A percentile compares a stretch with the other conserved stretches of the same genome.
These are phyloP conservation scores for Saccharomycopsis javanensis DNA, from an alignment of 805 yeast genomes.

Conservation along the genomic window DNA sequence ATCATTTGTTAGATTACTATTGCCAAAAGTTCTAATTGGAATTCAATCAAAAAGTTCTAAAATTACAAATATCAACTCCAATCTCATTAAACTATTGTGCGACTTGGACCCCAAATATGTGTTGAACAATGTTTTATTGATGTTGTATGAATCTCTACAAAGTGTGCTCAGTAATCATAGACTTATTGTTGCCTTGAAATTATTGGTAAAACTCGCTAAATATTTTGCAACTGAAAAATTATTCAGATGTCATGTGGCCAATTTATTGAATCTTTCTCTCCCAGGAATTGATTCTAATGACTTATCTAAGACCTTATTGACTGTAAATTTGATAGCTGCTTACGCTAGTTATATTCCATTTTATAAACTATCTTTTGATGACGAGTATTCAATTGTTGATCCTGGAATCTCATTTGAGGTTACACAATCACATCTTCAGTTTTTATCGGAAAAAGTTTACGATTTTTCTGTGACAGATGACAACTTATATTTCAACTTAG, in stretches of 20 bases:
- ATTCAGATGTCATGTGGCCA: conserved; percentile 69
- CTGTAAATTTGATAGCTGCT: conserved; percentile 60
- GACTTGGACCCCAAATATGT: conserved; percentile 48
- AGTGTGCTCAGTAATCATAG: conserved; percentile 70
- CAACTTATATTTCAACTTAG: conserved; percentile 29
- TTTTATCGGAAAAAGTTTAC: conserved; percentile 37
- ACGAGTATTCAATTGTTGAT: conserved; percentile 20
- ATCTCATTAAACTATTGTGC: conserved; percentile 53
- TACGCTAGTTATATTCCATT: conserved; percentile 68
- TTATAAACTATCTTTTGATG: conserved; percentile 39
- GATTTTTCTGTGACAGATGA: conserved; percentile 22
- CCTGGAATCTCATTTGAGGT: conserved; percentile 39
- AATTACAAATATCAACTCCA: conserved; percentile 47
- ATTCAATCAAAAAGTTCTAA: conserved; percentile 64
- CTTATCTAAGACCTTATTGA: conserved; percentile 55
- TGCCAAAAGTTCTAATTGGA: conserved; percentile 54
- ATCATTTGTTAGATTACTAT: conserved; percentile 41
- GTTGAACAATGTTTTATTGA: conserved; percentile 47
- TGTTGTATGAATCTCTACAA: conserved; percentile 65
- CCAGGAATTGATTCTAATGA: conserved; percentile 90
- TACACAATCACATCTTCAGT: conserved; percentile 53
- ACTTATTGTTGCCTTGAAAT: conserved; percentile 59
- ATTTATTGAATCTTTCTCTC: conserved; percentile 56
- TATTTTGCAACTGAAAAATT: conserved; percentile 53
- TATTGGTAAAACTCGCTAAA: conserved; percentile 55